These are phyloP conservation scores for Lyophyllum semitale DNA, from an alignment of 768 basidiomycete species.

Conservation along the genomic window DNA sequence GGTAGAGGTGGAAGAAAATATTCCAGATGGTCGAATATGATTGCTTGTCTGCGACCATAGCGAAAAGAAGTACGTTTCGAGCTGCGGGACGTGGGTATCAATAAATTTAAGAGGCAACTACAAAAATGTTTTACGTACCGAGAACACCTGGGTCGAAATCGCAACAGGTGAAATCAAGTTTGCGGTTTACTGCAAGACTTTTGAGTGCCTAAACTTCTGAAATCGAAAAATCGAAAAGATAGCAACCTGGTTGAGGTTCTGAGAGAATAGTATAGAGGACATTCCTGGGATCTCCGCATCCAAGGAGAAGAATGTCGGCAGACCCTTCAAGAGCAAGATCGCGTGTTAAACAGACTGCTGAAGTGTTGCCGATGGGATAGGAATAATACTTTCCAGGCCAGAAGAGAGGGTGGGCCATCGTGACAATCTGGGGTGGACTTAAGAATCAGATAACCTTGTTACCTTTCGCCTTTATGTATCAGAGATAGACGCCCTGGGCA, in stretches of 20 bases:
- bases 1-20: conserved; percentile 49
- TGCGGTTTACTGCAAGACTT: conserved; percentile 24
- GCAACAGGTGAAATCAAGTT: conserved; percentile 51
- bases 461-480: not conserved
- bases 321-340: conserved; percentile 46
- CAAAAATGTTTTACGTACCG: conserved; percentile 30
- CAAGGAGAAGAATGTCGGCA: conserved; percentile 54
- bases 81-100: conserved; percentile 30
- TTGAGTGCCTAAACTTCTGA: not conserved
- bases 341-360: conserved; percentile 50
- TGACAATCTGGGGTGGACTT: not conserved
- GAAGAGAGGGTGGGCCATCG: conserved; percentile 46
- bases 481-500: not conserved
- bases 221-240: not conserved
- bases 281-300: conserved; percentile 58
- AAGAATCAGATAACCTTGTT: not conserved
- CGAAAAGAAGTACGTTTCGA: conserved; percentile 48
- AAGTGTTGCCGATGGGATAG: conserved; percentile 63
- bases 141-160: conserved; percentile 50
- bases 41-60: conserved; percentile 38
- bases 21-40: conserved; percentile 35
- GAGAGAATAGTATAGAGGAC: conserved; percentile 49
- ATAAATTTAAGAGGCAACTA: not conserved
- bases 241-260: conserved; percentile 28
- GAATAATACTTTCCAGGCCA: conserved; percentile 49